Evolutionary conservation across 257 asterid species (phyloP).

Genomic region (Buddleja alternifolia): DNA sequence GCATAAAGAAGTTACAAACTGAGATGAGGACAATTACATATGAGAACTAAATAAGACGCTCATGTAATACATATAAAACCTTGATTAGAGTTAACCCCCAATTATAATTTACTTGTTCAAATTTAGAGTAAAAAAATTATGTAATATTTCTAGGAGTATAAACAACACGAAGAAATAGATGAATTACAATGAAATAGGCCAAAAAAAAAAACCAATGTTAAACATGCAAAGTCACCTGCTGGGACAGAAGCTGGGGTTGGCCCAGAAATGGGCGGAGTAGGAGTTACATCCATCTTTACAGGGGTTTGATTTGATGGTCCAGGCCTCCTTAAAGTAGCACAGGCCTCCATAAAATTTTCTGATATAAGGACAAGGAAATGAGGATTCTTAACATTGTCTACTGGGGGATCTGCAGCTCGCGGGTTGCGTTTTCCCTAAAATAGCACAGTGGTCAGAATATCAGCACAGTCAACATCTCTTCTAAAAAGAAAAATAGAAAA

Average conservation of each 20-base stretch:
- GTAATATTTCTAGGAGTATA: background rate
- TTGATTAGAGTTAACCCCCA: background rate
- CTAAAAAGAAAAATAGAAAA: constrained; percentile 14
- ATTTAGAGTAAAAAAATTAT: background rate
- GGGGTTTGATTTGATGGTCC: constrained; percentile 74
- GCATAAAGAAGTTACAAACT: too few relatives aligned
- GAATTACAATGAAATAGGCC: background rate
- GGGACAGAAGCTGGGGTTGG: constrained; percentile 64
- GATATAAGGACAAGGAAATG: constrained; percentile 86
- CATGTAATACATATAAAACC: constrained; percentile 3
- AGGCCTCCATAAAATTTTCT: constrained; percentile 77
- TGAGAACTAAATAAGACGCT: too few relatives aligned
- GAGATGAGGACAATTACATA: too few relatives aligned
- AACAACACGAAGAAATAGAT: background rate
- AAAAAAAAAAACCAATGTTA: background rate
- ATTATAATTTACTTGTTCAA: background rate
- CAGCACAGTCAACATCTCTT: constrained; percentile 29
- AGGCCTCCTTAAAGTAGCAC: constrained; percentile 66
- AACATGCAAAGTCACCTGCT: constrained; percentile 49
- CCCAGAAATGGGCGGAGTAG: constrained; percentile 61
- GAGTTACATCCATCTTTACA: constrained; percentile 68
- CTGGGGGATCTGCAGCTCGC: constrained; percentile 63
- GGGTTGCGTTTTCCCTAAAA: constrained; percentile 77
- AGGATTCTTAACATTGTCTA: constrained; percentile 76
- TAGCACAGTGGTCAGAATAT: constrained; percentile 29